phyloP scores from a whole-genome alignment of 139 green algal genomes.

The Axilococcus clingmanii region DNA sequence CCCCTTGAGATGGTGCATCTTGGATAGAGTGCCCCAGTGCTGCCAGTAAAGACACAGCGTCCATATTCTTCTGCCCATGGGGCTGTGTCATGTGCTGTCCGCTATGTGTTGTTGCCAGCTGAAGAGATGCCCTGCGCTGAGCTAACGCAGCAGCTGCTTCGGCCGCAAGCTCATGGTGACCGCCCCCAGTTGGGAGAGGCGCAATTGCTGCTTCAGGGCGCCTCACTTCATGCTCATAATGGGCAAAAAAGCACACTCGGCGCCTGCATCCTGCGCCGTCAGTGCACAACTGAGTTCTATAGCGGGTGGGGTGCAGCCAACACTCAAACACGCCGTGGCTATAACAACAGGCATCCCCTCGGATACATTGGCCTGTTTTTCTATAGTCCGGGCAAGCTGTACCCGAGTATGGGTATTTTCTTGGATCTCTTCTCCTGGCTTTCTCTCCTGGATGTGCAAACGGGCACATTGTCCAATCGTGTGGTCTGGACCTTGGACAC shows the following conservation, averaged over 20 bases:
- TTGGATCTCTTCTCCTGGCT: conserved; percentile 62
- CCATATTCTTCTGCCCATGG: too few species aligned
- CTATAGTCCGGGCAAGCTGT: conserved; percentile 84
- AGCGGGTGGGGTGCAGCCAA: conserved; percentile 90
- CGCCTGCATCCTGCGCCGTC: conserved; percentile 77
- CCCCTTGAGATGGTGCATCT: too few species aligned
- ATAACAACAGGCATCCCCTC: conserved; percentile 81
- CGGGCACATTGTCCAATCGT: conserved; percentile 66
- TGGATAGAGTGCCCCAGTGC: too few species aligned
- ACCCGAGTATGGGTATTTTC: conserved; percentile 55
- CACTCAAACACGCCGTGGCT: conserved; percentile 96
- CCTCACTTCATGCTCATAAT: conserved; percentile 72
- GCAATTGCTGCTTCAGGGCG: conserved; percentile 40
- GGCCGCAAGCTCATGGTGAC: too few species aligned
- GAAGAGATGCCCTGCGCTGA: too few species aligned
- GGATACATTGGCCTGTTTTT: conserved; percentile 67
- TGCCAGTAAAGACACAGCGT: too few species aligned
- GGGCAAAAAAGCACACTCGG: conserved; percentile 96
- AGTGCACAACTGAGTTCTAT: conserved; percentile 90
- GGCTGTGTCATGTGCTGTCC: too few species aligned
- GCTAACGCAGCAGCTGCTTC: too few species aligned
- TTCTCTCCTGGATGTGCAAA: conserved; percentile 54
- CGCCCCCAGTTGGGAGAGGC: too few species aligned
- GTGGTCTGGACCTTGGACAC: too few species aligned
- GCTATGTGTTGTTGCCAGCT: too few species aligned